Percentiles rank a stretch among this genome's conserved stretches.
Conservation (phyloP, 345 rosid genomes). For the Pseudoturritis turrita region DNA sequence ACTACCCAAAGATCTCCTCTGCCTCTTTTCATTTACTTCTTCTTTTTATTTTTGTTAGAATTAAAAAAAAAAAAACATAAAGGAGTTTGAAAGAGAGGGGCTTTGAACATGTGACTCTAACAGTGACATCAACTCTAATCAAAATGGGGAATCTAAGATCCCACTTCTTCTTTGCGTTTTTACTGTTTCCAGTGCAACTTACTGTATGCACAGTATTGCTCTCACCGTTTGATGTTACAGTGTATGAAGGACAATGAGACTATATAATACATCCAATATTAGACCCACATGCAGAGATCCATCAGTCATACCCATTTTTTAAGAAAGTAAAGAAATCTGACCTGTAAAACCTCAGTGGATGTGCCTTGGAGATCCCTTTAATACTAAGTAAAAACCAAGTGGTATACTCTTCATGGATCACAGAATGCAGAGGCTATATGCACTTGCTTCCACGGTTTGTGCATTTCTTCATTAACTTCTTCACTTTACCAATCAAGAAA, state of each 20-base stretch:
- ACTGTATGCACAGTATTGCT: neutral
- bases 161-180: conserved; percentile 15
- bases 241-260: conserved; percentile 10
- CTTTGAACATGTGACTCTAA: conserved; percentile 17
- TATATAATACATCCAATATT: neutral
- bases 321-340: neutral
- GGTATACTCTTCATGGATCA: conserved; percentile 30
- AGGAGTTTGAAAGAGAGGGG: conserved; percentile 6
- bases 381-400: conserved; percentile 40
- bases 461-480: conserved; percentile 18
- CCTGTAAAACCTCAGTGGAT: conserved; percentile 45
- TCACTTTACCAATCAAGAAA: conserved; percentile 23
- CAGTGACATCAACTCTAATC: conserved; percentile 27
- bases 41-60: neutral
- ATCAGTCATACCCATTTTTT: neutral
- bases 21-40: neutral
- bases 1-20: conserved; percentile 22
- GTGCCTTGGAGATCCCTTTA: conserved; percentile 51
- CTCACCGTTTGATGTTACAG: conserved; percentile 13
- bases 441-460: conserved; percentile 44
- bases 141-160: neutral
- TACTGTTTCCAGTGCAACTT: conserved; percentile 12
- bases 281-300: conserved; percentile 1
- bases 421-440: conserved; percentile 21
- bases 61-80: neutral